These are phyloP conservation scores for Leishmania mexicana DNA, from an alignment of 208 protist genomes.

Conservation along the genomic window DNA sequence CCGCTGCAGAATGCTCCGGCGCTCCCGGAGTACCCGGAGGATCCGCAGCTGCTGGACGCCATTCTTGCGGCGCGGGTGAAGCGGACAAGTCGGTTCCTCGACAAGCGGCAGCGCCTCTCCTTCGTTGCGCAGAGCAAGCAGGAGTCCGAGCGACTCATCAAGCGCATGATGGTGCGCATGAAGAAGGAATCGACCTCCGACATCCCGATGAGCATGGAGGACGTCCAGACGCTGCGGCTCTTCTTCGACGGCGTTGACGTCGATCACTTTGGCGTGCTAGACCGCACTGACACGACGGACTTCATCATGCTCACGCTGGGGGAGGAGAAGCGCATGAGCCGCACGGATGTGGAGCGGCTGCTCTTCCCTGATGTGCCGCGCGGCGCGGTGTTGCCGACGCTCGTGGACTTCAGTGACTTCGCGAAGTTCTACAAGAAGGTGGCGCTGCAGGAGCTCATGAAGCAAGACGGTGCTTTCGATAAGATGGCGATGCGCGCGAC, in stretches of 20 bases:
- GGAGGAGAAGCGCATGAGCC: slow-evolving; percentile 35
- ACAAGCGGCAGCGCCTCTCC: slow-evolving; percentile 33
- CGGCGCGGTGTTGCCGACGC: slow-evolving; percentile 25
- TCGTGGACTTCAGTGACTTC: slow-evolving; percentile 80
- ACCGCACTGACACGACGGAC: slow-evolving; percentile 53
- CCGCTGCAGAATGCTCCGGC: slow-evolving; percentile 17
- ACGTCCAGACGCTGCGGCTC: slow-evolving; percentile 57
- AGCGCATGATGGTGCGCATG: slow-evolving; percentile 68
- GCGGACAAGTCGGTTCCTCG: slow-evolving; percentile 37
- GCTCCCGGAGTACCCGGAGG: slow-evolving; percentile 23
- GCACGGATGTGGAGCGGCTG: slow-evolving; percentile 41
- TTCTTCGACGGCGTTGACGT: slow-evolving; percentile 74
- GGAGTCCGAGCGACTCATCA: slow-evolving; percentile 46
- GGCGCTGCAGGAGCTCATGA: slow-evolving; percentile 48
- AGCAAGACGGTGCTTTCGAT: slow-evolving; percentile 38
- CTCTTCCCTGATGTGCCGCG: slow-evolving; percentile 31
- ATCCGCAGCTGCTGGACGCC: slow-evolving; percentile 34
- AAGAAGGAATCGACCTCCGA: slow-evolving; percentile 42
- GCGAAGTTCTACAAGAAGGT: slow-evolving; percentile 66
- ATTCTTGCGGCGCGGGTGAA: slow-evolving; percentile 31
- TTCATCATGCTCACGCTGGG: slow-evolving; percentile 60
- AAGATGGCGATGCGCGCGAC: slow-evolving; percentile 6
- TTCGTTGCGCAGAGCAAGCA: slow-evolving; percentile 60
- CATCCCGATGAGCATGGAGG: slow-evolving; percentile 67
- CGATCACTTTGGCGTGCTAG: slow-evolving; percentile 62